Evolutionary conservation across 805 yeast genomes (phyloP), one percentile per base, ranked within the genome.

Genomic region (Brettanomyces custersianus): DNA sequence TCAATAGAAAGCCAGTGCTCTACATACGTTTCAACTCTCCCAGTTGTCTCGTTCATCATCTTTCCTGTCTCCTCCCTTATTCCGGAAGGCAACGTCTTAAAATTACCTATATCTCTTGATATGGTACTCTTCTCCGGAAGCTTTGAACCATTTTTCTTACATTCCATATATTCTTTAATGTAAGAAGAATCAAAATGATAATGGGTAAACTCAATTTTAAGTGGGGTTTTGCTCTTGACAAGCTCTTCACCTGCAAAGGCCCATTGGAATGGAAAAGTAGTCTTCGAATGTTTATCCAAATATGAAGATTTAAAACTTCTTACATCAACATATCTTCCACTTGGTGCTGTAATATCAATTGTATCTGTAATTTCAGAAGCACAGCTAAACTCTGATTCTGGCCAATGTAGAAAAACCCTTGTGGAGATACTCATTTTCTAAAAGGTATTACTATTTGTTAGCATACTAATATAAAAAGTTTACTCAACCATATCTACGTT

Each of bases 1-100:
- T 70, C 68, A 22, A 74, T 44, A 16, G 70, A 60, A 44, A 70
- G 51, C 82, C 82, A 75, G 19, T 70, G 59, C 50, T 75, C 81
- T 25, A 68, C 54, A 40, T 72, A 75, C 9, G 59, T 59, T 37
- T 65, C 68, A 4, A 52, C 44, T n/a, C 46, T 43, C 0, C 68
- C 67, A 1, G 72, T 60, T 2, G 41, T 63, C 2, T 70, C 66
- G 43, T 72, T 69, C 3, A 42, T 39, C 79, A 74, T 72, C 4
- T 42, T 43, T 0, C 77, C 77, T 0, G 65, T 63, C 46, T 75
- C 82, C 36, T 59, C 58, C 29, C 77, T 57, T 34, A 64, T 65
- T 6, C 68, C 63, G 12, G 51, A 55, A 4, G 49, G 59, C 21
- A 66, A 44, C 3, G 53, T 44, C 38, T 60, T 59, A 40, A 73